These are phyloP conservation scores for Anastatica hierochuntica DNA, from an alignment of 345 rosid genomes.

Conservation along the genomic window DNA sequence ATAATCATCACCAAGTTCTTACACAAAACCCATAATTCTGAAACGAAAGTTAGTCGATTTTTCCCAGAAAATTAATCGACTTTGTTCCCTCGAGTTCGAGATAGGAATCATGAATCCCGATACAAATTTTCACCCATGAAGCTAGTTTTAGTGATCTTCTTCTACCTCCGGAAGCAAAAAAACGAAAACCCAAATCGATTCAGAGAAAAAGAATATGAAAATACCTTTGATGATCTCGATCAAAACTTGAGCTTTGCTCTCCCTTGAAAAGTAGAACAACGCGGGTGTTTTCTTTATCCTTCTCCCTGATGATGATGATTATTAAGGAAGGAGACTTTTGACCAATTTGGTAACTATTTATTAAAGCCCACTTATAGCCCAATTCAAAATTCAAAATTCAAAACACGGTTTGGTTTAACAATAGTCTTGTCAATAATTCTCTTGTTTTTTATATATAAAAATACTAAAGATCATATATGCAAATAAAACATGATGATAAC, in stretches of 20 bases:
- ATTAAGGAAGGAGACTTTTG: too few species aligned
- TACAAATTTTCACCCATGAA: not conserved
- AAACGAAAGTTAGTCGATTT: not conserved
- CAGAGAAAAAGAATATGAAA: not conserved
- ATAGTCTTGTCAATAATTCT: too few species aligned
- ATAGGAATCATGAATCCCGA: not conserved
- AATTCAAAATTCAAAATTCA: not conserved
- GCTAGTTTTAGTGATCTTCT: not conserved
- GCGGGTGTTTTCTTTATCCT: not conserved
- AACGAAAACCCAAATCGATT: not conserved
- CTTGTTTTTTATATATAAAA: constrained; percentile 1
- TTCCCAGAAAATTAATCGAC: not conserved
- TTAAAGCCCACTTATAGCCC: constrained; percentile 9
- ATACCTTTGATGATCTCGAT: constrained; percentile 13
- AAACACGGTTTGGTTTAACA: too few species aligned
- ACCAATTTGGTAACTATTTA: not conserved
- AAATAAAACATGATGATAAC: too few species aligned
- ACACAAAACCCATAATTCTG: constrained; percentile 4
- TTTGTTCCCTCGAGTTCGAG: not conserved
- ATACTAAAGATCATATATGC: too few species aligned
- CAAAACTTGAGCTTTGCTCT: not conserved
- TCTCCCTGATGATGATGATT: not conserved
- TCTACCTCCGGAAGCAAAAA: not conserved
- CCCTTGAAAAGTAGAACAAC: constrained; percentile 8
- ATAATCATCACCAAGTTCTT: not conserved